Evolutionary conservation across 768 basidiomycete species (phyloP), one percentile per base, ranked within the genome.

Genomic region (Leucosporidium yakuticum): DNA sequence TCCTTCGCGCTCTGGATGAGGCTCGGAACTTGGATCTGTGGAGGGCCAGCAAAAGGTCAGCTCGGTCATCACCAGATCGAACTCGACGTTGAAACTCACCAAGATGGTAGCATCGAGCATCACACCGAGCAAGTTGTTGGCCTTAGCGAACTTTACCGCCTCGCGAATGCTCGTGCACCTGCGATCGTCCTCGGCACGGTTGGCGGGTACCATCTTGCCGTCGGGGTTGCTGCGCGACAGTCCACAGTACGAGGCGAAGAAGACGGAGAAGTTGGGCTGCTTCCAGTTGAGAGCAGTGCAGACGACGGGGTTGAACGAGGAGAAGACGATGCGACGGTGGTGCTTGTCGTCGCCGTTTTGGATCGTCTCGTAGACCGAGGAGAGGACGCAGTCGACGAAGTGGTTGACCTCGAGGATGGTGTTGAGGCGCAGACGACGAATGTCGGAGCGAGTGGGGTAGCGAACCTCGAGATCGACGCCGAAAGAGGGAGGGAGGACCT

Each of bases 181-280:
- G 63, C 77, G 69, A 74, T 83, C 82, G 7, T 73, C 73, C 70
- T 82, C 80, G 49, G 66, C 44, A 61, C 81, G 78, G 51, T 79
- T 75, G 17, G 76, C 79, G 12, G 76, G 68, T 3, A 70, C 64
- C 61, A 77, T 73, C 44, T 54, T 57, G 9, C 79, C 67, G 14
- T 61, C 49, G 9, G 69, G 71, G 25, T 68, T 74, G 11, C 63
- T 55, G 72, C 81, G 70, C 75, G 81, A 77, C 25, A 86, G 84
- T 32, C 93, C 92, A 77, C 94, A 97, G 74, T 86, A 86, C 11
- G 90, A 88, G 12, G 89, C 87, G 78, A 96, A 90, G 81, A 98
- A 96, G 48, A 98, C 94, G 63, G 95, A 80, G 91, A 95, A 98
- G 78, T 98, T 98, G 19, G 95, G 95, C 79, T 99, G 95, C 79